A percentile compares a stretch with the other conserved stretches of the same genome.
Evolutionary conservation across 2,329 filamentous ascomycete species (phyloP).

Genomic region (Pseudogymnoascus sp.): DNA sequence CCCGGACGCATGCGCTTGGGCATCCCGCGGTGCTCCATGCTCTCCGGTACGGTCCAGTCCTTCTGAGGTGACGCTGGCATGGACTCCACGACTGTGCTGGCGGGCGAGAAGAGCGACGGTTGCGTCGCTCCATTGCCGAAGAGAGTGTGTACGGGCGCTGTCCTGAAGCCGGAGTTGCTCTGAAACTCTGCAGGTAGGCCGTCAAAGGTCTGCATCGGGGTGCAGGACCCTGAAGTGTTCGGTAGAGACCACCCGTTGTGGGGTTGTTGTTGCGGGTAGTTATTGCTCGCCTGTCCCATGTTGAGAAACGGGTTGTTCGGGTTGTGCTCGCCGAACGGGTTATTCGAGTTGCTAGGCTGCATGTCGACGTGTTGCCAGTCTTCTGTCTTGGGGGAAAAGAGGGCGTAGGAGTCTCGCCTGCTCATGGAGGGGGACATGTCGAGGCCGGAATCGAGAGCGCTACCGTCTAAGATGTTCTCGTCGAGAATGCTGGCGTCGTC

Average conservation of each 20-base stretch:
- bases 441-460: conserved; percentile 49
- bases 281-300: conserved; percentile 10
- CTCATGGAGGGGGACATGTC: conserved; percentile 58
- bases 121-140: conserved; percentile 45
- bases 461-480: conserved; percentile 52
- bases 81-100: conserved; percentile 37
- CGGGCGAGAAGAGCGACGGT: conserved; percentile 45
- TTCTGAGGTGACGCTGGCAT: conserved; percentile 51
- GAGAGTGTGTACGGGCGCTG: conserved; percentile 44
- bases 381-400: conserved; percentile 58
- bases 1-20: conserved; percentile 56
- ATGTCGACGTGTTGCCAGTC: conserved; percentile 57
- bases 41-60: conserved; percentile 44
- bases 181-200: conserved; percentile 50
- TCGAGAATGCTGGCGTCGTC: conserved; percentile 52
- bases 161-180: conserved; percentile 40
- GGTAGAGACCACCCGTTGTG: conserved; percentile 44
- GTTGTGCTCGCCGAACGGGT: conserved; percentile 48
- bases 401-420: conserved; percentile 54
- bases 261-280: conserved; percentile 29
- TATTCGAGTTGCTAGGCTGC: conserved; percentile 55
- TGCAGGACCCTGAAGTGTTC: conserved; percentile 61
- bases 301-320: conserved; percentile 56
- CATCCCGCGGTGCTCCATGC: conserved; percentile 39
- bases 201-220: conserved; percentile 64